These are phyloP conservation scores for Heliamphora pulchella DNA, from an alignment of 179 eudicot genomes.

Conservation along the genomic window DNA sequence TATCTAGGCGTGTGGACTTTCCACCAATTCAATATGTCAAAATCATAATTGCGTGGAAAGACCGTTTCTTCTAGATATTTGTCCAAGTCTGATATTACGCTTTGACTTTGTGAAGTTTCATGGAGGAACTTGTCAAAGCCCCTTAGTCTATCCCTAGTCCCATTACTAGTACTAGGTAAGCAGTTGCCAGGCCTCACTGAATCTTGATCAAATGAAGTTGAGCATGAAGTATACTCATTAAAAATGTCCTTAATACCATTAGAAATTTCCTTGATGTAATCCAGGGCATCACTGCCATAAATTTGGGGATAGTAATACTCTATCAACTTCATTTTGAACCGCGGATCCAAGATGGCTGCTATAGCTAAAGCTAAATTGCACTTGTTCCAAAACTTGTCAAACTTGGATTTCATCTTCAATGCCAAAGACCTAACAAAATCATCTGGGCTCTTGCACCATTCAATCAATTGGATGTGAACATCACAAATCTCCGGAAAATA, in stretches of 20 bases:
- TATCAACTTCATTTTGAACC: slow-evolving; percentile 83
- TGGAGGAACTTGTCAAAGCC: slow-evolving; percentile 87
- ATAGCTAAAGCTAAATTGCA: slow-evolving; percentile 68
- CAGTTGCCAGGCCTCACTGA: slow-evolving; percentile 35
- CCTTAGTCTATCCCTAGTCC: slow-evolving; percentile 64
- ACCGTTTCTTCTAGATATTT: slow-evolving; percentile 88
- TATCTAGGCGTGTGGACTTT: slow-evolving; percentile 88
- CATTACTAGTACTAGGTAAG: slow-evolving; percentile 35
- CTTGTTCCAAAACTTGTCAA: slow-evolving; percentile 69
- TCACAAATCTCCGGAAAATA: slow-evolving; percentile 82
- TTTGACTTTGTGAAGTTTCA: slow-evolving; percentile 72
- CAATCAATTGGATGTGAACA: slow-evolving; percentile 57
- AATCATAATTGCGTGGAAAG: slow-evolving; percentile 77
- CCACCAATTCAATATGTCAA: slow-evolving; percentile 87
- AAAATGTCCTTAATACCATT: slow-evolving; percentile 65
- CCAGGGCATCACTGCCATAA: slow-evolving; percentile 50
- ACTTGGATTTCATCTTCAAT: slow-evolving; percentile 61
- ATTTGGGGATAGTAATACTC: slow-evolving; percentile 75
- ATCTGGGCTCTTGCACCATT: slow-evolving; percentile 77
- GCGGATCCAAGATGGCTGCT: slow-evolving; percentile 81
- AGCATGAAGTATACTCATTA: slow-evolving; percentile 58
- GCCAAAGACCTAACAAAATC: slow-evolving; percentile 60
- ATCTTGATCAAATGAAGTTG: slow-evolving; percentile 48
- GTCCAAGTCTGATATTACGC: slow-evolving; percentile 63
- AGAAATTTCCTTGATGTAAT: slow-evolving; percentile 54